phyloP scores from a whole-genome alignment of 1,284 basidiomycete genomes.

The Calocybe gambosa region DNA sequence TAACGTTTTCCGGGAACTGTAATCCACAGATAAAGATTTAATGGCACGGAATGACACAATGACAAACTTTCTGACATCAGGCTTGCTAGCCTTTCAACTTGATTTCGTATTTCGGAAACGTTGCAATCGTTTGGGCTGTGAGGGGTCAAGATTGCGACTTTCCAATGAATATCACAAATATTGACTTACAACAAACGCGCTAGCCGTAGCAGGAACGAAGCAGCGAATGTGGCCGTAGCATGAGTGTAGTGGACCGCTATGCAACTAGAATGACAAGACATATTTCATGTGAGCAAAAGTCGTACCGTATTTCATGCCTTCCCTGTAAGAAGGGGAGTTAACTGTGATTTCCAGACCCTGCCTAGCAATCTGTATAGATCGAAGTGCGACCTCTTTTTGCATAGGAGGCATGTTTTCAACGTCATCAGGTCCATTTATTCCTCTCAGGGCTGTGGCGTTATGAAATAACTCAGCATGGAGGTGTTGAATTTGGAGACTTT shows the following conservation, averaged over 20 bases:
- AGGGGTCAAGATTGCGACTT: conserved; percentile 6
- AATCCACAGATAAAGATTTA: not conserved
- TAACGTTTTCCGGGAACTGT: conserved; percentile 86
- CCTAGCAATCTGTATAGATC: conserved; percentile 67
- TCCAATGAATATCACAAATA: not conserved
- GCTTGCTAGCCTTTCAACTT: conserved; percentile 73
- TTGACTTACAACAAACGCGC: conserved; percentile 73
- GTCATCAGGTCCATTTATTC: conserved; percentile 72
- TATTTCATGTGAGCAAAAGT: conserved; percentile 1
- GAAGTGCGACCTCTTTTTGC: conserved; percentile 64
- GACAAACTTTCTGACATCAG: conserved; percentile 68
- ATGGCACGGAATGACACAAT: conserved; percentile 3
- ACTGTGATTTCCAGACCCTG: conserved; percentile 70
- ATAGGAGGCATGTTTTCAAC: conserved; percentile 66
- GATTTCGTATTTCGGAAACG: conserved; percentile 64
- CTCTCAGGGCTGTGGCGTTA: conserved; percentile 70
- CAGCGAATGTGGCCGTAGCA: conserved; percentile 88
- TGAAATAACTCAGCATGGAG: conserved; percentile 77
- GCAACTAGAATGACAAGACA: conserved; percentile 16
- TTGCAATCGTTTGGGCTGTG: conserved; percentile 78
- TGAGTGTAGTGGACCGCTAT: conserved; percentile 85
- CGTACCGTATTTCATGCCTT: conserved; percentile 84
- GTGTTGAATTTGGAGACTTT: conserved; percentile 77
- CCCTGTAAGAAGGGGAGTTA: conserved; percentile 75
- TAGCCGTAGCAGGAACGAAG: conserved; percentile 82